Evolutionary conservation across 2,329 filamentous ascomycete species (phyloP).

Genomic region (Scedosporium boydii): DNA sequence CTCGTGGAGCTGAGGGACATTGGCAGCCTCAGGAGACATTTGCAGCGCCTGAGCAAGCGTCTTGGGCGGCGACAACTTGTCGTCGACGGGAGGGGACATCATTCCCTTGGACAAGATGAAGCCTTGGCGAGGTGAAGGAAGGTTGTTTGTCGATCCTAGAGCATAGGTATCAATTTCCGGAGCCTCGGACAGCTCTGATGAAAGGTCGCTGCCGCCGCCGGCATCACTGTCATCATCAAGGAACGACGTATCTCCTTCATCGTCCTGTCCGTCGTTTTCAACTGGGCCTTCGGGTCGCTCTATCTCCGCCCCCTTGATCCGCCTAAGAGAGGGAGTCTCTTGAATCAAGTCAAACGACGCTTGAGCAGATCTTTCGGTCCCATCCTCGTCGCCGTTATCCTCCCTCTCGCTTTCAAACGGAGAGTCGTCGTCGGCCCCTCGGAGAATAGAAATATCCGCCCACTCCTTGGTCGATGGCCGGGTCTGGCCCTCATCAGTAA

Average conservation of each 20-base stretch:
- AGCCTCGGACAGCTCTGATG: constrained; percentile 52
- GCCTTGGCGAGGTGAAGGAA: constrained; percentile 3
- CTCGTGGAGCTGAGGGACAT: constrained; percentile 28
- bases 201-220: constrained; percentile 47
- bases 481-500: constrained; percentile 39
- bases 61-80: constrained; percentile 31
- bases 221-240: constrained; percentile 40
- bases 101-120: constrained; percentile 2
- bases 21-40: constrained; percentile 27
- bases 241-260: constrained; percentile 27
- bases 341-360: constrained; percentile 11
- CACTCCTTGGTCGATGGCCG: constrained; percentile 34
- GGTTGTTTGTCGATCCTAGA: constrained; percentile 5
- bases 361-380: background rate
- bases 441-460: constrained; percentile 46
- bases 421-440: constrained; percentile 32
- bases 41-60: constrained; percentile 38
- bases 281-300: background rate
- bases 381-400: background rate
- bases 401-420: constrained; percentile 8
- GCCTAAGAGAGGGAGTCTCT: background rate
- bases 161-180: constrained; percentile 22
- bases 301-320: background rate
- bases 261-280: background rate
- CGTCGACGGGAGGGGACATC: constrained; percentile 15